Conservation (phyloP, 1,284 basidiomycete genomes). For the Mycosarcoma mackinlayi region DNA sequence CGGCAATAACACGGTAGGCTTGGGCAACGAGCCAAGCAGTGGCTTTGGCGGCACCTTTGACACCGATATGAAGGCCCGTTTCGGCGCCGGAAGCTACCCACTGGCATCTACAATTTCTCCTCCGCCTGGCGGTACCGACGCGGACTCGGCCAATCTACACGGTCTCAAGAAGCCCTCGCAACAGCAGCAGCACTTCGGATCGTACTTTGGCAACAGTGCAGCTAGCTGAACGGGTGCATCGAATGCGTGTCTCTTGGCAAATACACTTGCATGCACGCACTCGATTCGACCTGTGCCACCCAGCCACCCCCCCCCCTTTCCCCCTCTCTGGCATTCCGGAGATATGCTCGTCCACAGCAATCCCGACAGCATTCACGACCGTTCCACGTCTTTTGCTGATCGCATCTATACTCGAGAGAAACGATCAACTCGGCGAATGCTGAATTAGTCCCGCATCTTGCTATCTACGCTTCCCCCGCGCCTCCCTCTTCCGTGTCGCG, state of each 20-base stretch:
- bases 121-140: slow-evolving; percentile 12
- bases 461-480: no score
- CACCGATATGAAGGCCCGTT: slow-evolving; percentile 17
- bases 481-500: no score
- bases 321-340: no score
- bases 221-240: background rate
- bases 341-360: slow-evolving; percentile 3
- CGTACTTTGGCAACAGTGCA: slow-evolving; percentile 25
- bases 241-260: background rate
- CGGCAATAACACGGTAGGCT: slow-evolving; percentile 3
- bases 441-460: no score
- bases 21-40: slow-evolving; percentile 7
- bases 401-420: no score
- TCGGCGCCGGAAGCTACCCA: slow-evolving; percentile 17
- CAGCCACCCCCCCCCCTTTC: no score
- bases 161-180: slow-evolving; percentile 13
- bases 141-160: slow-evolving; percentile 3
- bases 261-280: background rate
- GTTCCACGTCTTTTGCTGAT: no score
- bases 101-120: slow-evolving; percentile 25
- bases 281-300: no score
- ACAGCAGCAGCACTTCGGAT: slow-evolving; percentile 12
- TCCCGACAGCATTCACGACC: no score
- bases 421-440: no score
- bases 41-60: slow-evolving; percentile 11